Base-by-base conservation (phyloP, 2,329 filamentous ascomycete species). In the Pseudocercospora ulei region DNA sequence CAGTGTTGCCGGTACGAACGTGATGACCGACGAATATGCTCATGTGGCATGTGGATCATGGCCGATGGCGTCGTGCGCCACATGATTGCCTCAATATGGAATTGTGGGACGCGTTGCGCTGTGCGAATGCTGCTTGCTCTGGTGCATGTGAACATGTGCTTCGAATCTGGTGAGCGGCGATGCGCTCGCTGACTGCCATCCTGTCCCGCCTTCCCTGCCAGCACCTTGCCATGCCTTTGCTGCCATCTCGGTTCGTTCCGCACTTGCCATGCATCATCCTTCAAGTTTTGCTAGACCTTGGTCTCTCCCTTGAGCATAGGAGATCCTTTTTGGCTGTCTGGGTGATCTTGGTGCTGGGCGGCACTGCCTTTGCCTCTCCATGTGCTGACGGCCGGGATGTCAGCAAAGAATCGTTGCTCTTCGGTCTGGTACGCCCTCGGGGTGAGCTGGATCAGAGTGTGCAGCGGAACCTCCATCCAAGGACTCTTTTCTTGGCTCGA, bases 391-490 rank as follows among this genome's bases (percentile, higher is more conserved):
- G 90, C 90, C 3, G 87, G 84, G 50, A 98, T 95, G 58, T 93
- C 82, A 5, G 88, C 88, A 60, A 82, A 80, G 57, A 85, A 82
- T 28, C 85, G 74, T 61, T 90, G 76, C 59, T 96, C 85, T 43
- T 93, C 79, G 1, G 90, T 98, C 33, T 82, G 83, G 61, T 98
- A 98, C 5, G 90, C 90, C 45, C 84, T 78, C 2, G 90, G 90
- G 4, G 90, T 96, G 35, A 98, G 72, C 66, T 95, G 95, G 66
- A 98, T 96, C 31, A 98, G 71, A 5, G 85, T 94, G 62, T 98
- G 90, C 45, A 98, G 71, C 4, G 90, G 90, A 5, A 98, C 90
- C 56, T 95, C 88, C 82, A 96, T 94, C 90, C 90, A 98, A 0
- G 90, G 90, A 51, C 82, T 90, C 64, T 84, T 76, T 53, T 87